Percentiles rank a stretch among this genome's conserved stretches.
These are phyloP conservation scores for Geranomyces michiganensis DNA, from an alignment of 192 early-diverging fungal species.

Conservation along the genomic window DNA sequence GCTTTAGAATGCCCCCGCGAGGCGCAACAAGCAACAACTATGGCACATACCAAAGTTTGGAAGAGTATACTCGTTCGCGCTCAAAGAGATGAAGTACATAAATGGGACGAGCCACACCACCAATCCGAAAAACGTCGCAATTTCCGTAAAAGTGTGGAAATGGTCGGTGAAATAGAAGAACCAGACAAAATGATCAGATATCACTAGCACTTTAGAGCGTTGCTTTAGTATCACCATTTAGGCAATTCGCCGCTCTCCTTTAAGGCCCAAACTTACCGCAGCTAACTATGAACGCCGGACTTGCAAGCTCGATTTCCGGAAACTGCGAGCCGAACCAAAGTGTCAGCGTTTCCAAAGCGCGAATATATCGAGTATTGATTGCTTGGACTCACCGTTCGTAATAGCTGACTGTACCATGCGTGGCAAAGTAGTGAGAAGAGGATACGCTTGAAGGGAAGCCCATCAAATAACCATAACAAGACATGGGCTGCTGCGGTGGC, in stretches of 20 bases:
- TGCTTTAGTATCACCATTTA: not conserved
- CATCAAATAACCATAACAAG: slow-evolving; percentile 76
- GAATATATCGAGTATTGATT: not conserved
- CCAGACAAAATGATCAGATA: slow-evolving; percentile 93
- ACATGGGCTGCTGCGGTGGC: slow-evolving; percentile 69
- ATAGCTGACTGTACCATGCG: slow-evolving; percentile 77
- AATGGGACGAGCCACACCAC: slow-evolving; percentile 95
- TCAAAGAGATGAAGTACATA: slow-evolving; percentile 88
- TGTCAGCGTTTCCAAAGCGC: not conserved
- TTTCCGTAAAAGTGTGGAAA: slow-evolving; percentile 72
- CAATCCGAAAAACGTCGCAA: slow-evolving; percentile 90
- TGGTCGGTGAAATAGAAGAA: slow-evolving; percentile 87
- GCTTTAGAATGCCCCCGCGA: not conserved
- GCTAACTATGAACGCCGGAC: slow-evolving; percentile 75
- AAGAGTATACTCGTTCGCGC: slow-evolving; percentile 85
- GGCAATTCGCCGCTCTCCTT: too few relatives aligned
- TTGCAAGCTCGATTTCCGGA: slow-evolving; percentile 78
- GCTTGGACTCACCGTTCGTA: slow-evolving; percentile 45
- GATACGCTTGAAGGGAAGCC: slow-evolving; percentile 71
- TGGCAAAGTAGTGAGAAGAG: slow-evolving; percentile 76
- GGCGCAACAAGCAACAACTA: not conserved
- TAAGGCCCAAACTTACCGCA: slow-evolving; percentile 62
- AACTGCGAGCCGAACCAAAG: slow-evolving; percentile 50
- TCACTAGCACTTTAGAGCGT: slow-evolving; percentile 57
- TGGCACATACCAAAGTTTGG: slow-evolving; percentile 60